Evolutionary conservation across 2,329 filamentous ascomycete genomes (phyloP), one percentile per base, ranked within the genome.

Genomic region (Pseudogymnoascus sp.): DNA sequence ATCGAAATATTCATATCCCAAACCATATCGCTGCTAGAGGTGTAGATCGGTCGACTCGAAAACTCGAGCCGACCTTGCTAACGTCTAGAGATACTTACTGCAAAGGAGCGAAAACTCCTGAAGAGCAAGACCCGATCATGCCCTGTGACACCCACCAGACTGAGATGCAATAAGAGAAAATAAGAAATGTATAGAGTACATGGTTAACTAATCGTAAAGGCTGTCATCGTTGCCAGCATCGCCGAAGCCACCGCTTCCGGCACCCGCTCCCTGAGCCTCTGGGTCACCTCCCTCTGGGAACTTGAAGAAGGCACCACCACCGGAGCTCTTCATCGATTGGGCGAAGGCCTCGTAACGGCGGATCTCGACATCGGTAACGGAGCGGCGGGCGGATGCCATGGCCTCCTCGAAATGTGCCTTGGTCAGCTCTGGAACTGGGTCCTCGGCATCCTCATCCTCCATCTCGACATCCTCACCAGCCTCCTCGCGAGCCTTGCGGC

Each of bases 371-470:
- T 99, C 94, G 62, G 85, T 92, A 68, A 99, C 94, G 28, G 94
- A 97, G 73, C 90, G 86, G 75, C 94, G 89, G 65, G 94, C 94
- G 76, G 88, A 87, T 75, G 89, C 86, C 94, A 99, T 99, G 47
- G 94, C 94, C 82, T 99, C 94, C 80, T 97, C 93, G 73, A 99
- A 99, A 78, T 99, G 94, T 62, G 88, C 89, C 78, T 90, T 94
- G 70, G 94, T 97, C 62, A 99, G 86, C 77, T 97, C 89, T 12
- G 94, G 94, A 38, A 99, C 94, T 50, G 93, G 91, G 71, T 99
- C 94, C 74, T 97, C 93, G 50, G 76, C 83, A 54, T 90, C 89
- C 63, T 85, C 83, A 67, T 94, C 90, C 50, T 90, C 88, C 85
- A 95, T 93, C 69, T 90, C 87, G 65, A 86, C 80, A 69, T 89